Evolutionary conservation across 2,329 filamentous ascomycete species (phyloP).

Genomic region (Sclerotinia borealis): DNA sequence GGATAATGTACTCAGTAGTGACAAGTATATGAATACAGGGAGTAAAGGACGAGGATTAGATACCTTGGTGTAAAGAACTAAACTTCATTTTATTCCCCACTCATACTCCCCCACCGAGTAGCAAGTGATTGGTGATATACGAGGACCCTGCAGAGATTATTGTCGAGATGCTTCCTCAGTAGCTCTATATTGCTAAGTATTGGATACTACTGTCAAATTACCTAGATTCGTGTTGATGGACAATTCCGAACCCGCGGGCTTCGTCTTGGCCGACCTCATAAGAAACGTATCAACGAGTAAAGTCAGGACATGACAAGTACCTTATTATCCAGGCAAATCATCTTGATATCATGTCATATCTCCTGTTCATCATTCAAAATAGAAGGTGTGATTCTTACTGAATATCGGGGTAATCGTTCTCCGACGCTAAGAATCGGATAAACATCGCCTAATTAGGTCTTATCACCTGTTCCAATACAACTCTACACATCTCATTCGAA

Average conservation of each 20-base stretch:
- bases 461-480: background rate
- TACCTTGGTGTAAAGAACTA: background rate
- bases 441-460: background rate
- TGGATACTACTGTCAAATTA: background rate
- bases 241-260: background rate
- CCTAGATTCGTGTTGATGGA: background rate
- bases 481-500: background rate
- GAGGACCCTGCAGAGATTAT: background rate
- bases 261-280: background rate
- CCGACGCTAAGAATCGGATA: background rate
- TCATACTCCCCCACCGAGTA: background rate
- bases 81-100: background rate
- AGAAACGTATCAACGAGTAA: background rate
- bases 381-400: slow-evolving; percentile 9
- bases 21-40: background rate
- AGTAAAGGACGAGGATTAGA: background rate
- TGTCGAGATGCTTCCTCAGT: background rate
- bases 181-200: background rate
- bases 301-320: background rate
- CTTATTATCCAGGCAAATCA: background rate
- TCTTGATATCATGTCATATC: background rate
- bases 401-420: background rate
- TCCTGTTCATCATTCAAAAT: background rate
- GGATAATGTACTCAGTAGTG: background rate
- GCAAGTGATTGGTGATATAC: background rate